These are phyloP conservation scores for Lolium perenne DNA, from an alignment of 176 grass and related monocot genomes.

Conservation along the genomic window DNA sequence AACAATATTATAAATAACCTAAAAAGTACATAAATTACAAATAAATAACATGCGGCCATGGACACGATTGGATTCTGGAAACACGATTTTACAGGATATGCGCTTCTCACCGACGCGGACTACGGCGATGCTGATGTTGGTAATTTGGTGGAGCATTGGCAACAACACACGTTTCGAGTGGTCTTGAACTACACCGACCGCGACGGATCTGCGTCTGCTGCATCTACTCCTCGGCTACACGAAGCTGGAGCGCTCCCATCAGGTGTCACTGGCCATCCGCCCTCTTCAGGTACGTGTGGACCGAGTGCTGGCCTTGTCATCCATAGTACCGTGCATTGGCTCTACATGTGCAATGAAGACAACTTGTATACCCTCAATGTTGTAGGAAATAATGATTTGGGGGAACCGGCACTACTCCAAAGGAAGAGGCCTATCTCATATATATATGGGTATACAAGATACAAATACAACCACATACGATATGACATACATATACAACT, in stretches of 20 bases:
- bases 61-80: neutral
- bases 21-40: no score
- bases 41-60: no score
- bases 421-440: no score
- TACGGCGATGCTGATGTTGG: neutral
- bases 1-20: no score
- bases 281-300: neutral
- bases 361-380: neutral
- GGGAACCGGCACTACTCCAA: no score
- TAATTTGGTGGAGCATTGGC: neutral
- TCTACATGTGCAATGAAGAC: neutral
- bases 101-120: neutral
- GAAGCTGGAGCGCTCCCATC: neutral
- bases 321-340: neutral
- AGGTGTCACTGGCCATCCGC: neutral
- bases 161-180: neutral
- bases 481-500: no score
- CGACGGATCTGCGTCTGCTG: rapidly evolving
- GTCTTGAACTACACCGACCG: neutral
- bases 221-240: neutral
- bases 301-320: neutral
- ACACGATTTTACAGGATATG: neutral
- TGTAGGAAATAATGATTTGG: no score
- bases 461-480: no score
- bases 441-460: no score